Evolutionary conservation across 2,329 filamentous ascomycete species (phyloP), one percentile per base, ranked within the genome.

Genomic region (Metarhizium robertsii): DNA sequence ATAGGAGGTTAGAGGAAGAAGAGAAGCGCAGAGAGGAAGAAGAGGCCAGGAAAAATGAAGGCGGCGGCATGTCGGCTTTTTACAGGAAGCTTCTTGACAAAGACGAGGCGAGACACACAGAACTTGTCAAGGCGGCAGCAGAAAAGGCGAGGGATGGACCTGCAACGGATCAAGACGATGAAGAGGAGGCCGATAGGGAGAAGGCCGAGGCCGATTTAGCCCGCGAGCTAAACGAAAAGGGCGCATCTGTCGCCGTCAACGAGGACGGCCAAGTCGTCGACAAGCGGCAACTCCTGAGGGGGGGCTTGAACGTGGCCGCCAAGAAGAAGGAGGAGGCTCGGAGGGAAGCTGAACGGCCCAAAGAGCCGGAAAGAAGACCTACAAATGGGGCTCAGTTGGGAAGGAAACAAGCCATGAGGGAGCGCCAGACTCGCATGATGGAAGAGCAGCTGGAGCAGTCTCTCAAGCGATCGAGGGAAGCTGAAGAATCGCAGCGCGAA

Each of bases 231-330:
- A 86, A 85, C 54, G 78, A 81, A 43, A 83, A 76, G 58, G 82
- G 74, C 59, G 84, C 73, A 0, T 73, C 75, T 3, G 79, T 94
- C 43, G 79, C 83, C 7, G 71, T 92, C 63, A 92, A 92, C 64
- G 89, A 94, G 58, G 89, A 94, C 43, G 89, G 89, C 0, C 83
- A 92, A 66, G 85, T 94, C 2, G 86, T 90, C 30, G 89, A 95
- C 67, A 92, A 91, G 74, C 79, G 88, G n/a, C 85, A 94, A 67
- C 75, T 94, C 8, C 79, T 95, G 6, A 79, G 75, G 50, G 86
- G 88, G 6, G 89, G 89, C 30, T 76, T 95, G 53, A 95, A 95
- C 63, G 72, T 94, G 18, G 79, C 79, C 52, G 74, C 79, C 0
- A 86, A 82, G 66, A 84, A 85, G 61, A 84, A 83, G 67, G 72